Evolutionary conservation across 2,329 filamentous ascomycete genomes (phyloP).

Genomic region (Aspergillus sp.): DNA sequence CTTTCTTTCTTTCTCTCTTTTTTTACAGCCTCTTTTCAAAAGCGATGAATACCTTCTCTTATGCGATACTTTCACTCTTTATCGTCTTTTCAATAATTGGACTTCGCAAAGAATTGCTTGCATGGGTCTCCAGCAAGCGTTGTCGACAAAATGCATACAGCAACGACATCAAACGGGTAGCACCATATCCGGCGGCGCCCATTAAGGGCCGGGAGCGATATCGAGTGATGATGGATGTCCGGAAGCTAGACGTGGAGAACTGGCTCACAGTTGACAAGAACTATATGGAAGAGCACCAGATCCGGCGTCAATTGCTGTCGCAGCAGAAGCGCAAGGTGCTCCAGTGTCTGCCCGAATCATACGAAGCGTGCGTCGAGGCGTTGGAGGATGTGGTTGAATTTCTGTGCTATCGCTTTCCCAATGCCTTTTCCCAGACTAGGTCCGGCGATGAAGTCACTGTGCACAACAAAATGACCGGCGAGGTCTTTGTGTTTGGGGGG

Average conservation of each 20-base stretch:
- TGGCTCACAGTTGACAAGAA: slow-evolving; percentile 44
- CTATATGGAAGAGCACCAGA: slow-evolving; percentile 37
- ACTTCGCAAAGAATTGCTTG: slow-evolving; percentile 13
- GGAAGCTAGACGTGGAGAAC: slow-evolving; percentile 37
- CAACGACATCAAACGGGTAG: slow-evolving; percentile 23
- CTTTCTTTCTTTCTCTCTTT: neutral
- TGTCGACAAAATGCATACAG: slow-evolving; percentile 6
- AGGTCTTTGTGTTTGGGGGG: slow-evolving; percentile 35
- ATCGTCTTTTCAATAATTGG: slow-evolving; percentile 21
- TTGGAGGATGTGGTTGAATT: slow-evolving; percentile 40
- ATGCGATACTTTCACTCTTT: slow-evolving; percentile 21
- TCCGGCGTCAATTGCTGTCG: slow-evolving; percentile 35
- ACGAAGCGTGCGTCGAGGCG: slow-evolving; percentile 41
- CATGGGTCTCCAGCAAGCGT: slow-evolving; percentile 2
- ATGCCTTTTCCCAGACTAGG: slow-evolving; percentile 32
- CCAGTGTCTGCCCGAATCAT: slow-evolving; percentile 37
- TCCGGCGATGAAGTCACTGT: slow-evolving; percentile 22
- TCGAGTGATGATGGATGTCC: slow-evolving; percentile 42
- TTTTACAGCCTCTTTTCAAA: neutral
- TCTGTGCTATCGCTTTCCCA: slow-evolving; percentile 37
- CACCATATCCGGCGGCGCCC: slow-evolving; percentile 31
- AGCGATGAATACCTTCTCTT: slow-evolving; percentile 28
- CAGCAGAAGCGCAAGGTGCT: slow-evolving; percentile 36
- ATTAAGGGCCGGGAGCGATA: slow-evolving; percentile 34
- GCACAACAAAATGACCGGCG: slow-evolving; percentile 38